Conservation (phyloP, 441 rosid species). For the Syzygium syzygioides region DNA sequence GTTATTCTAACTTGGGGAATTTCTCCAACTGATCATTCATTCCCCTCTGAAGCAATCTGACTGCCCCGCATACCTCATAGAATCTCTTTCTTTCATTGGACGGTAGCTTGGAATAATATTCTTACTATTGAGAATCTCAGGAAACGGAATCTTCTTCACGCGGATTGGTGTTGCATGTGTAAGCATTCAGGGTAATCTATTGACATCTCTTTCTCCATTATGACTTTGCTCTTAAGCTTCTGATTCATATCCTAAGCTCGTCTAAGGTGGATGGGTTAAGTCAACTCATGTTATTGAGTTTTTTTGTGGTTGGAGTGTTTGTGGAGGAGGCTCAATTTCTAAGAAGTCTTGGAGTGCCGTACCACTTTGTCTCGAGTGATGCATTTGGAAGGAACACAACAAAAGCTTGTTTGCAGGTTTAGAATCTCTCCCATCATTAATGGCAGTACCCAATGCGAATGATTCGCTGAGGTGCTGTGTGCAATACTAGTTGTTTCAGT, state of each 20-base stretch:
- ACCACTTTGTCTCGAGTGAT: neutral
- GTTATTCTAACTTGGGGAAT: neutral
- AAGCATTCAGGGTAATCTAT: neutral
- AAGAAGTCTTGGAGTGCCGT: neutral
- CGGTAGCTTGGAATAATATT: neutral
- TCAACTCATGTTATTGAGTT: neutral
- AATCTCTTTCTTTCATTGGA: neutral
- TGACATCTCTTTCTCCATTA: neutral
- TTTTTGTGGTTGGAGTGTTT: neutral
- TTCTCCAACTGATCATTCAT: neutral
- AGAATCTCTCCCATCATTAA: neutral
- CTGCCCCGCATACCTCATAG: neutral
- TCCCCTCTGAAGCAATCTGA: neutral
- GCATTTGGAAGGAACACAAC: neutral
- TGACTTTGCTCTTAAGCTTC: neutral
- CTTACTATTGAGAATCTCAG: neutral
- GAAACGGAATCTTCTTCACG: neutral
- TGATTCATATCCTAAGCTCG: neutral
- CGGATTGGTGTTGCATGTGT: neutral
- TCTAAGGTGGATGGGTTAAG: neutral
- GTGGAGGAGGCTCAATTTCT: neutral
- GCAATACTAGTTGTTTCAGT: neutral
- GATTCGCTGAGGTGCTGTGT: neutral
- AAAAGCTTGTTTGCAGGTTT: neutral
- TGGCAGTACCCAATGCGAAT: neutral